Conservation (phyloP, 192 early-diverging fungal species). For the Rhizophagus prolifer region DNA sequence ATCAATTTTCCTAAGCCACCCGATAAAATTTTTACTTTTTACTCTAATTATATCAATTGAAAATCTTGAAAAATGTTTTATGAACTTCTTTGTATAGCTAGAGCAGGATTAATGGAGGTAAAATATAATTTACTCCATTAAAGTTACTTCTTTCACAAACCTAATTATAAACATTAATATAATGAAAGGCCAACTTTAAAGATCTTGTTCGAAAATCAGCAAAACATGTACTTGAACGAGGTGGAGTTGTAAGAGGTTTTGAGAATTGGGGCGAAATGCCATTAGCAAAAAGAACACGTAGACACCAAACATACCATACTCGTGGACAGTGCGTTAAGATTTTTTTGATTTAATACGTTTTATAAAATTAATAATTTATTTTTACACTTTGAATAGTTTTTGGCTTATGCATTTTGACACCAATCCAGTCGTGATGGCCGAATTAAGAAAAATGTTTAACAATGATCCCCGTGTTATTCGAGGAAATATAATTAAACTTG, state of each 20-base stretch:
- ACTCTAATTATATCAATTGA: too few species aligned
- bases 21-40: too few species aligned
- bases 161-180: neutral
- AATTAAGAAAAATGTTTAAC: constrained; percentile 62
- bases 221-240: constrained; percentile 72
- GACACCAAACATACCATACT: constrained; percentile 80
- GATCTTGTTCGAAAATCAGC: constrained; percentile 76
- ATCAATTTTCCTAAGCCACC: too few species aligned
- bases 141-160: neutral
- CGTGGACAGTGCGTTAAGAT: constrained; percentile 56
- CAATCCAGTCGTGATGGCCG: constrained; percentile 61
- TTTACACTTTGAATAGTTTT: constrained; percentile 42
- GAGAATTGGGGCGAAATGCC: constrained; percentile 67
- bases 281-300: constrained; percentile 85
- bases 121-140: neutral
- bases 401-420: constrained; percentile 81
- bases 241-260: constrained; percentile 86
- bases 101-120: constrained; percentile 9
- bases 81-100: constrained; percentile 2
- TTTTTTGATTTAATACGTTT: neutral
- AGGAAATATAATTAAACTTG: constrained; percentile 69
- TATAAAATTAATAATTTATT: neutral
- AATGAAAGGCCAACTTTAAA: constrained; percentile 57
- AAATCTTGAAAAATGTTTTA: constrained; percentile 2
- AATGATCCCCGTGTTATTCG: constrained; percentile 73